Percentiles rank a stretch among this genome's conserved stretches.
phyloP scores from a whole-genome alignment of 495 filamentous ascomycete genomes.

The Rhypophila decipiens region DNA sequence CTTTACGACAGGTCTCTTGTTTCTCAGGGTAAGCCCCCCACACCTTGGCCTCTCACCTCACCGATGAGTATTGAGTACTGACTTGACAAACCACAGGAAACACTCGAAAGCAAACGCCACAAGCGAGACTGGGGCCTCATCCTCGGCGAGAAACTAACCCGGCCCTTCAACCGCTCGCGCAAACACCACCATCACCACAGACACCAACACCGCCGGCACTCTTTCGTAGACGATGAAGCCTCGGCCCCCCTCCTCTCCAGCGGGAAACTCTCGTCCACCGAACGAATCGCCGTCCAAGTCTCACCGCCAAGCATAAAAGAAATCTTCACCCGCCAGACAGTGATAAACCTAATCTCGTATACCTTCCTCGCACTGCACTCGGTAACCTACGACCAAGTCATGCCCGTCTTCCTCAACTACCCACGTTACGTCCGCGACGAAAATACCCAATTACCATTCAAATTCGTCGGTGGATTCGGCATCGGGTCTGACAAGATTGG shows the following conservation, averaged over 20 bases:
- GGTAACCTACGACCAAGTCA: conserved; percentile 71
- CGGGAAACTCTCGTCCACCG: conserved; percentile 7
- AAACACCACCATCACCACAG: conserved; percentile 15
- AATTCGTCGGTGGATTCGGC: conserved; percentile 73
- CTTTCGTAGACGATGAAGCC: conserved; percentile 37
- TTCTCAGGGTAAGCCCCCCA: conserved; percentile 46
- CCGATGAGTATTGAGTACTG: too few species aligned
- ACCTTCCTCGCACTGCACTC: conserved; percentile 69
- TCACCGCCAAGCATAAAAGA: conserved; percentile 51
- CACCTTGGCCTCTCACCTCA: neutral
- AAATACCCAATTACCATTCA: conserved; percentile 60
- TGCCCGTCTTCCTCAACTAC: conserved; percentile 77
- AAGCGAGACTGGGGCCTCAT: conserved; percentile 61
- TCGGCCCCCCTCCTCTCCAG: conserved; percentile 39
- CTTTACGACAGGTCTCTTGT: conserved; percentile 62
- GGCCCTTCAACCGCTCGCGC: conserved; percentile 18
- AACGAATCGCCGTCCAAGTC: conserved; percentile 5
- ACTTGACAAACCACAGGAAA: too few species aligned
- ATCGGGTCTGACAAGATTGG: conserved; percentile 67
- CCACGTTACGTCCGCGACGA: conserved; percentile 42
- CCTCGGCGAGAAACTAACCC: conserved; percentile 51
- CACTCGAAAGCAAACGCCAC: conserved; percentile 57
- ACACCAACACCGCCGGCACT: conserved; percentile 31
- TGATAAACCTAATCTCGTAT: conserved; percentile 69
- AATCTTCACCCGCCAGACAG: conserved; percentile 68